Base-by-base conservation (phyloP, 2,329 filamentous ascomycete genomes). In the Cladophialophora psammophila region DNA sequence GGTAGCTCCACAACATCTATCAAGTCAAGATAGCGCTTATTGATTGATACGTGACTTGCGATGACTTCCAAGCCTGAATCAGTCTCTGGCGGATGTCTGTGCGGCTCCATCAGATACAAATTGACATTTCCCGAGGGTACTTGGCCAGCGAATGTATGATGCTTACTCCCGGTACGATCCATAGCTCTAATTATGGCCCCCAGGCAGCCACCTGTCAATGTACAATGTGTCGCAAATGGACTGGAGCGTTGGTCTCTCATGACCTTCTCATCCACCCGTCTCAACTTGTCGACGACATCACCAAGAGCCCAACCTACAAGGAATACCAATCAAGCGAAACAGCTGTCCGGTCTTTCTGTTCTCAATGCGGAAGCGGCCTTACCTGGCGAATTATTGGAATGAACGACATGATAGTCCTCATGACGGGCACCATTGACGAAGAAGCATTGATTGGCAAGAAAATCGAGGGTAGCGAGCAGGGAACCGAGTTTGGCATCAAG, bases 181-280 rank as follows among this genome's bases (percentile, higher is more conserved):
- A 40, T 55, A 32, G n/a, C 20, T 20, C 50, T 36, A 34, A 52
- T 34, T 7, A 53, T 50, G 12, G 3, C 1, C 50, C n/a, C n/a
- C 34, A 70, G 66, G 52, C 58, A 35, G 42, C 63, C 15, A 67
- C 63, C 18, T 69, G 64, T 61, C 67, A 69, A 60, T 71, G 69
- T 40, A 56, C 60, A 15, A 69, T 64, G 54, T 71, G 66, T 52
- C 66, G 66, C 38, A 69, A 69, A 67, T 69, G 64, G 54, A 65
- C 67, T 12, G 64, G 66, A 5, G 57, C 60, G 34, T 45, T 69
- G 48, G 42, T 70, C 13, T 69, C 68, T 12, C 57, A 60, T 55
- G 67, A 68, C 40, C 13, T 71, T 12, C 26, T 71, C 34, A 60
- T 65, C 31, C 53, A 69, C 36, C 57, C 59, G 15, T 64, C 54